These are phyloP conservation scores for Candida sithepensis DNA, from an alignment of 805 yeast genomes.

Conservation along the genomic window DNA sequence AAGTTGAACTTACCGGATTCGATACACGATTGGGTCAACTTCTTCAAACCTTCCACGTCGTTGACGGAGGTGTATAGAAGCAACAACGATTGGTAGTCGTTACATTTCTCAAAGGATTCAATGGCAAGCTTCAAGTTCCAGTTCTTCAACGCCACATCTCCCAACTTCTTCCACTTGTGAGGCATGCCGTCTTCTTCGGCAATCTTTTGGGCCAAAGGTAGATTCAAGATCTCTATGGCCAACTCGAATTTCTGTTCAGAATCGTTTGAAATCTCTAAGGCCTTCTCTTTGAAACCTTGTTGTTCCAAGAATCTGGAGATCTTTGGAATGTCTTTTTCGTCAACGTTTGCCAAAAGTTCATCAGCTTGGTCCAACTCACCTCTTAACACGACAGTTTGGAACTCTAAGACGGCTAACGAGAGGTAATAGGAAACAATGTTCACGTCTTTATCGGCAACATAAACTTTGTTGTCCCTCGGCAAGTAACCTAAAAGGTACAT, in stretches of 20 bases:
- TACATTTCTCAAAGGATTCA: slow-evolving; percentile 71
- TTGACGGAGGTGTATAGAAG: slow-evolving; percentile 81
- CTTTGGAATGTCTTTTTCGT: slow-evolving; percentile 65
- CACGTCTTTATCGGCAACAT: slow-evolving; percentile 87
- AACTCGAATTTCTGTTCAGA: slow-evolving; percentile 88
- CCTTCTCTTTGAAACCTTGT: slow-evolving; percentile 83
- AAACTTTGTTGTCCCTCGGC: slow-evolving; percentile 85
- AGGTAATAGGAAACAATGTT: slow-evolving; percentile 77
- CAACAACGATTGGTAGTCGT: slow-evolving; percentile 78
- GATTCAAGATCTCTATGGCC: slow-evolving; percentile 72
- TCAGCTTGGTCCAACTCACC: slow-evolving; percentile 88
- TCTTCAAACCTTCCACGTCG: slow-evolving; percentile 53
- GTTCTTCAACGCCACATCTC: slow-evolving; percentile 74
- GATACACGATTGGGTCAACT: slow-evolving; percentile 65
- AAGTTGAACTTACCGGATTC: slow-evolving; percentile 78
- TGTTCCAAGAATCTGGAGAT: slow-evolving; percentile 92
- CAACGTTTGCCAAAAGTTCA: slow-evolving; percentile 58
- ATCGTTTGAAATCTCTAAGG: slow-evolving; percentile 79
- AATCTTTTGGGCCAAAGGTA: slow-evolving; percentile 67
- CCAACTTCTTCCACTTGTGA: slow-evolving; percentile 86
- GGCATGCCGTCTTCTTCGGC: slow-evolving; percentile 52
- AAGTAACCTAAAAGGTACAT: slow-evolving; percentile 86
- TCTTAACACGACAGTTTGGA: slow-evolving; percentile 91
- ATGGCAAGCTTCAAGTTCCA: slow-evolving; percentile 84
- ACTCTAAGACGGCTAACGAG: slow-evolving; percentile 84